A percentile compares a stretch with the other conserved stretches of the same genome.
Conservation (phyloP, 805 yeast genomes). For the Komagataella ulmi region DNA sequence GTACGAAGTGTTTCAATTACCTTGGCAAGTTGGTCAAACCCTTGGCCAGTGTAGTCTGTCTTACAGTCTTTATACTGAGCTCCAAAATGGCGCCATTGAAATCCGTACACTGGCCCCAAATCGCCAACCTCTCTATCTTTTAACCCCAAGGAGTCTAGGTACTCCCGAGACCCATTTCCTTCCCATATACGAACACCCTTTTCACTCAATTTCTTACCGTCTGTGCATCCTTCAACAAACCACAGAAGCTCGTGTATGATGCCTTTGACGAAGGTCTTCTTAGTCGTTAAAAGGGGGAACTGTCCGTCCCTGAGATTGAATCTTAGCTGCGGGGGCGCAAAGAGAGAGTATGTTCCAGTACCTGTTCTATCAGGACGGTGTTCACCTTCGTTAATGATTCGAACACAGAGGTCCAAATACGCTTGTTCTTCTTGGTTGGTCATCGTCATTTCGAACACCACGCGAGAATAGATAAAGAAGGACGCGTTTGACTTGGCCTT, state of each 20-base stretch:
- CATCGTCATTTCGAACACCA: background rate
- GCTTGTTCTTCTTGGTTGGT: slow-evolving; percentile 60
- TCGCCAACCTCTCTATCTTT: slow-evolving; percentile 81
- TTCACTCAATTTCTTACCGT: slow-evolving; percentile 64
- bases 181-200: slow-evolving; percentile 97
- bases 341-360: slow-evolving; percentile 82
- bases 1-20: slow-evolving; percentile 69
- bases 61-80: slow-evolving; percentile 84
- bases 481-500: background rate
- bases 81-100: slow-evolving; percentile 99
- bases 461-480: background rate
- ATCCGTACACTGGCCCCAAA: slow-evolving; percentile 96
- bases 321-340: slow-evolving; percentile 93
- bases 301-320: slow-evolving; percentile 59
- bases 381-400: slow-evolving; percentile 77
- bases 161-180: slow-evolving; percentile 93
- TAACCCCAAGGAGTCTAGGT: slow-evolving; percentile 72
- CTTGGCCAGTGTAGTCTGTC: slow-evolving; percentile 75
- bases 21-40: slow-evolving; percentile 79
- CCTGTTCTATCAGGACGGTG: slow-evolving; percentile 94
- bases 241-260: slow-evolving; percentile 83
- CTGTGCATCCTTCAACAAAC: slow-evolving; percentile 87
- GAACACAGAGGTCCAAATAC: slow-evolving; percentile 68
- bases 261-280: slow-evolving; percentile 80
- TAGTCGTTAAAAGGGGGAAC: slow-evolving; percentile 88